phyloP scores from a whole-genome alignment of 2,329 filamentous ascomycete species.

The Ustilaginoidea virens region DNA sequence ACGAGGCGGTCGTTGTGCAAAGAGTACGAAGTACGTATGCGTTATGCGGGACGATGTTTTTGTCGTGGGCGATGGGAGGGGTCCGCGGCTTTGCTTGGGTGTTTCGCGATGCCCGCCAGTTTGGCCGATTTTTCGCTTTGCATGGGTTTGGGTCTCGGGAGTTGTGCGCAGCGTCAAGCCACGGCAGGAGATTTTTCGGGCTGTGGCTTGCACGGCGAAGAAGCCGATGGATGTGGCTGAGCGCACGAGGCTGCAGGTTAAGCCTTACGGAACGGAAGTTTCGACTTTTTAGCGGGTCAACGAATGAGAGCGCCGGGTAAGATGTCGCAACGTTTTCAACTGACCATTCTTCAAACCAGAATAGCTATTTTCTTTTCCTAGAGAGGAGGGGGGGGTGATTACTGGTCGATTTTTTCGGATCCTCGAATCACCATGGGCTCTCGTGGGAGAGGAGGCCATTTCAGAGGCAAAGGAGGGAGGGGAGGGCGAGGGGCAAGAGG shows the following conservation, averaged over 20 bases:
- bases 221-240: conserved; percentile 17
- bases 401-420: no score
- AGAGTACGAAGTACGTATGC: conserved; percentile 2
- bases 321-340: not conserved
- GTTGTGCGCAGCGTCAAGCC: conserved; percentile 40
- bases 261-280: no score
- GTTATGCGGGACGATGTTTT: conserved; percentile 12
- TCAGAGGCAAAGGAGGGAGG: conserved; percentile 16
- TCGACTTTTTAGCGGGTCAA: conserved; percentile 7
- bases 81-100: conserved; percentile 1
- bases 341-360: no score
- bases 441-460: conserved; percentile 18
- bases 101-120: conserved; percentile 20
- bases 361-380: no score
- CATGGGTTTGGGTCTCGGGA: conserved; percentile 25
- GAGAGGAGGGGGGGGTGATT: no score
- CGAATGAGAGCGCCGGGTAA: not conserved
- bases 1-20: not conserved
- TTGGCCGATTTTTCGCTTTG: conserved; percentile 27
- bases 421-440: conserved; percentile 20
- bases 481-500: conserved; percentile 11
- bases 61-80: conserved; percentile 1
- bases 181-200: conserved; percentile 18
- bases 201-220: conserved; percentile 13
- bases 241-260: conserved; percentile 20